Base-by-base conservation (phyloP, 306 rosid species). In the Argentina anserina region DNA sequence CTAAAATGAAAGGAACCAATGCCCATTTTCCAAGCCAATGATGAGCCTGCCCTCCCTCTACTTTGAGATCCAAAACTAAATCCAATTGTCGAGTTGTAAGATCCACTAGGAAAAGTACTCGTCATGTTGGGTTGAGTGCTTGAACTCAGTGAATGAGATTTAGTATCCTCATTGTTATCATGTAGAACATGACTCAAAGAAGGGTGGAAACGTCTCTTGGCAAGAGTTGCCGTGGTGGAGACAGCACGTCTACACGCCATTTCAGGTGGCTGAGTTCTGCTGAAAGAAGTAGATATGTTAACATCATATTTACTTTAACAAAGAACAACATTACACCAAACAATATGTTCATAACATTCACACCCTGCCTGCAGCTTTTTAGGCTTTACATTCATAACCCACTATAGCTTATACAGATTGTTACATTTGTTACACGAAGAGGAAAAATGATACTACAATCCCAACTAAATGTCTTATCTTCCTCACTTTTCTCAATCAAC, bases 171-270 rank as follows among this genome's bases (percentile, higher is more conserved):
- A 41, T 86, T 87, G 47, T 86, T 81, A 9, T 69, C 76, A 39
- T 76, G 88, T 70, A 84, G 65, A 76, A 90, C 71, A 42, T 84
- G 80, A 76, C 80, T 58, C 74, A 94, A 78, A 5, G 93, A 90
- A 9, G 92, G 97, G 41, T 83, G 82, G 70, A 75, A 91, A 42
- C 67, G 81, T 72, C 88, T 81, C 33, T 88, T 90, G 31, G 81
- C 36, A 68, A 85, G 61, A 60, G 67, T 86, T 26, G 82, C 87
- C 81, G 89, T 84, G 31, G 61, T 71, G 69, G 90, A 83, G 73
- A 94, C 88, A 77, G 84, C 80, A 5, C 96, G 91, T 72, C 97
- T 75, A 73, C 79, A 90, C 74, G 96, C 97, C 99, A 94, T 91
- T 73, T 80, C 37, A 4, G 66, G 40, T 58, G 42, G 53, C 53